Evolutionary conservation across 169 alveolate genomes (phyloP).

Genomic region (Plasmodium cynomolgi): DNA sequence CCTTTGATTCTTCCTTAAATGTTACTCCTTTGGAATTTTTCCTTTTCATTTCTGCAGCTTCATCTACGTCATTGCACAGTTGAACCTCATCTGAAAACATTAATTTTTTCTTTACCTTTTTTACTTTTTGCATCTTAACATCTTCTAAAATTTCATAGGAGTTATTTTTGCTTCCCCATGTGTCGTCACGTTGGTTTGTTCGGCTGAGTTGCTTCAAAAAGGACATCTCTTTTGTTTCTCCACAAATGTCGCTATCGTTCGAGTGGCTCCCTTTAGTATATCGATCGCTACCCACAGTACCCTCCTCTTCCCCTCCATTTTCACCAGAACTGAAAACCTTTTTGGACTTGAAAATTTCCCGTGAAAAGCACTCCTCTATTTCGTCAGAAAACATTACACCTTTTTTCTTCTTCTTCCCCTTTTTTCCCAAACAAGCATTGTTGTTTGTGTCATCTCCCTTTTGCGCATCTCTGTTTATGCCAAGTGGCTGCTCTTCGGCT

Average conservation of each 20-base stretch:
- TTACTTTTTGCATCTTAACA: not conserved
- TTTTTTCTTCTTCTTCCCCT: constrained; percentile 20
- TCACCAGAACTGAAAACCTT: not conserved
- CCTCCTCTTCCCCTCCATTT: not conserved
- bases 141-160: constrained; percentile 6
- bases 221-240: not conserved
- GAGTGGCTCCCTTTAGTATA: not conserved
- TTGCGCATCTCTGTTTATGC: not conserved
- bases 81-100: constrained; percentile 54
- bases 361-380: constrained; percentile 13
- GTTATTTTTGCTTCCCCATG: not conserved
- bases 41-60: constrained; percentile 3
- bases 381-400: constrained; percentile 44
- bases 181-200: not conserved
- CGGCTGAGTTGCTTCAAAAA: not conserved
- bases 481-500: not conserved
- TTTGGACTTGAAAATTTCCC: not conserved
- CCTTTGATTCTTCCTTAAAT: not conserved
- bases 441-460: not conserved
- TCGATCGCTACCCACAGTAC: not conserved
- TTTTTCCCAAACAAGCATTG: not conserved
- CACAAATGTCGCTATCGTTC: not conserved
- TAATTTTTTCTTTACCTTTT: constrained; percentile 34
- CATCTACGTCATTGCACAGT: not conserved
- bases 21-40: constrained; percentile 18